These are phyloP conservation scores for Lichtheimia corymbifera DNA, from an alignment of 371 early-diverging fungal genomes.

Conservation along the genomic window DNA sequence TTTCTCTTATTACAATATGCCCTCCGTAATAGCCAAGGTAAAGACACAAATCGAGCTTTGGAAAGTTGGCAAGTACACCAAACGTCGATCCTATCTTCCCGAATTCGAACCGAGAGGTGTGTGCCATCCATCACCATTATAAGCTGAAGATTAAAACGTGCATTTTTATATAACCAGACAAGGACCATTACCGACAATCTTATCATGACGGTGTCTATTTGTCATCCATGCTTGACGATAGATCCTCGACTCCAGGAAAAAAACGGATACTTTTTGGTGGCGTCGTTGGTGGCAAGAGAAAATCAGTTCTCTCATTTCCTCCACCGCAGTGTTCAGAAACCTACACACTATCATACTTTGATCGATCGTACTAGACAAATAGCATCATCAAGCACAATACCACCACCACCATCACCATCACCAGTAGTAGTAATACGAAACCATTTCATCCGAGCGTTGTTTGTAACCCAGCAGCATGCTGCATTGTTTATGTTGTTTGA, in stretches of 20 bases:
- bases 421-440: too few species aligned
- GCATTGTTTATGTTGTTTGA: too few species aligned
- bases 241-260: too few species aligned
- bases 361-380: background rate
- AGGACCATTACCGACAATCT: conserved; percentile 8
- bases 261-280: too few species aligned
- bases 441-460: too few species aligned
- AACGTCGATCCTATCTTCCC: conserved; percentile 10
- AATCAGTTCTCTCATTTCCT: background rate
- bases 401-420: too few species aligned
- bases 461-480: too few species aligned
- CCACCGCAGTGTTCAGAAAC: conserved; percentile 8
- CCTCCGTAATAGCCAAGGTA: conserved; percentile 7
- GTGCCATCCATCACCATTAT: background rate
- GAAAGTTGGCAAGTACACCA: conserved; percentile 13
- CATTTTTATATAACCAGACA: background rate
- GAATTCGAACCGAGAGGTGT: conserved; percentile 11
- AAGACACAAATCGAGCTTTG: conserved; percentile 15
- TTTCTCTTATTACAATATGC: conserved; percentile 2
- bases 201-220: conserved; percentile 10
- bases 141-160: background rate
- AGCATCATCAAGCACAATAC: too few species aligned
- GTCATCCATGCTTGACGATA: too few species aligned
- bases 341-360: conserved; percentile 1
- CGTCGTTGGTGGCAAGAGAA: background rate